Percentiles rank a stretch among this genome's conserved stretches.
Conservation (phyloP, 257 asterid species). For the Asclepias syriaca region DNA sequence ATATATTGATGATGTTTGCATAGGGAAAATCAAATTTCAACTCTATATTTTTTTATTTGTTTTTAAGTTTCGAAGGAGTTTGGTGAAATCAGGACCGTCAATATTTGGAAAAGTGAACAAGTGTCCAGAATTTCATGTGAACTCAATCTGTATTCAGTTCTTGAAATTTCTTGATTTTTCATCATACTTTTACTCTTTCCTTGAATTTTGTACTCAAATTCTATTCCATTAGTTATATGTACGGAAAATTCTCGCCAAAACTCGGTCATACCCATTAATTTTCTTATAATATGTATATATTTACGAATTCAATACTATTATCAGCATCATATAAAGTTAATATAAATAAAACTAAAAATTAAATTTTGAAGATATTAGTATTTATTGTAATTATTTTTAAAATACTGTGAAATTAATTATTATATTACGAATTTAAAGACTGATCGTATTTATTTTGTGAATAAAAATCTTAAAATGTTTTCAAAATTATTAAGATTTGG, state of each 20-base stretch:
- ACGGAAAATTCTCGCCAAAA: not conserved
- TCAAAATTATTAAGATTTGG: too few relatives aligned
- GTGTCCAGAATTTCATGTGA: not conserved
- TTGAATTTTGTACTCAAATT: not conserved
- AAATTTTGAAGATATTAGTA: too few relatives aligned
- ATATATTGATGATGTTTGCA: not conserved
- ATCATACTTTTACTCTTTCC: not conserved
- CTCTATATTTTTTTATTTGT: not conserved
- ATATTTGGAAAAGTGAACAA: not conserved
- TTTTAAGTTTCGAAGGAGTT: not conserved
- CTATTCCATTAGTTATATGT: not conserved
- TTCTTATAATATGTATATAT: not conserved
- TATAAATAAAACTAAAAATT: too few relatives aligned
- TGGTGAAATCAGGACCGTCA: not conserved
- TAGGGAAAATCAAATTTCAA: not conserved
- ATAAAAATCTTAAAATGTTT: too few relatives aligned
- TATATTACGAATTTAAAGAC: too few relatives aligned
- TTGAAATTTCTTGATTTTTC: not conserved
- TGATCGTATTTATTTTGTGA: too few relatives aligned
- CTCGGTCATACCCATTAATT: not conserved
- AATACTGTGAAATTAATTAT: too few relatives aligned
- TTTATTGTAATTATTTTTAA: too few relatives aligned
- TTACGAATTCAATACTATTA: too few relatives aligned
- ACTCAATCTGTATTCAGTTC: not conserved
- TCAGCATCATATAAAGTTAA: too few relatives aligned